These are phyloP conservation scores for Grosmannia penicillata DNA, from an alignment of 2,329 filamentous ascomycete genomes.

Conservation along the genomic window DNA sequence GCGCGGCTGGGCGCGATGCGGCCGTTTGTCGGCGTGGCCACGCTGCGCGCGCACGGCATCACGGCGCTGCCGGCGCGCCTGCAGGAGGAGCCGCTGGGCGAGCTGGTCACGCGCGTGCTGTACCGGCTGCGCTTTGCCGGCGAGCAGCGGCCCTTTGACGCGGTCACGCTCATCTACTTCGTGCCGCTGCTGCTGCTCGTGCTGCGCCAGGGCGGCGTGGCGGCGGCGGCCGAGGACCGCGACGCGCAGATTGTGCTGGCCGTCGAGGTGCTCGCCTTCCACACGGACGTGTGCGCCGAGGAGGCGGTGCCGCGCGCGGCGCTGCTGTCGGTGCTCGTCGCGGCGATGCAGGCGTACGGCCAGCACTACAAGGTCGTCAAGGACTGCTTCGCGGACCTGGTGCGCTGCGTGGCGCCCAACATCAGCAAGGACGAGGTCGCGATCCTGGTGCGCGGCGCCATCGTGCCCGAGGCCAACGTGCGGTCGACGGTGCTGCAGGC, in stretches of 20 bases:
- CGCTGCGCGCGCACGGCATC: slow-evolving; percentile 63
- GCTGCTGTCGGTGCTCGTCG: slow-evolving; percentile 56
- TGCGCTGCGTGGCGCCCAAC: slow-evolving; percentile 70
- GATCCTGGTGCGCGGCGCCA: slow-evolving; percentile 62
- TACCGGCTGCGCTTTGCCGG: slow-evolving; percentile 82
- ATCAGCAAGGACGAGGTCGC: slow-evolving; percentile 58
- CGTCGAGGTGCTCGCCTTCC: slow-evolving; percentile 77
- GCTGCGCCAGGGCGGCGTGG: slow-evolving; percentile 65
- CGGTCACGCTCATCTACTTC: slow-evolving; percentile 74
- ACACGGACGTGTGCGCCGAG: slow-evolving; percentile 67
- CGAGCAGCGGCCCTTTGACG: slow-evolving; percentile 88
- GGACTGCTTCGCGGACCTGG: slow-evolving; percentile 78
- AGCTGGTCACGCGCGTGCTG: slow-evolving; percentile 72
- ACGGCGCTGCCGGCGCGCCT: slow-evolving; percentile 58
- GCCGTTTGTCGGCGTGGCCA: slow-evolving; percentile 76
- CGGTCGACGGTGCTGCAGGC: slow-evolving; percentile 76
- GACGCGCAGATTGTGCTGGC: slow-evolving; percentile 85
- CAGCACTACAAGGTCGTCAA: slow-evolving; percentile 94
- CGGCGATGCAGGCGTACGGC: slow-evolving; percentile 73
- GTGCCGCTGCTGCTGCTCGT: slow-evolving; percentile 70
- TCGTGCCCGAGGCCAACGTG: slow-evolving; percentile 66
- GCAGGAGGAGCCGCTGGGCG: slow-evolving; percentile 66
- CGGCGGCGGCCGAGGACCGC: slow-evolving; percentile 56
- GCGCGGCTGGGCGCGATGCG: slow-evolving; percentile 60
- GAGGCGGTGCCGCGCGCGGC: slow-evolving; percentile 61